Base-by-base conservation (phyloP, 2,329 filamentous ascomycete genomes). In the Fusarium pininemorale region DNA sequence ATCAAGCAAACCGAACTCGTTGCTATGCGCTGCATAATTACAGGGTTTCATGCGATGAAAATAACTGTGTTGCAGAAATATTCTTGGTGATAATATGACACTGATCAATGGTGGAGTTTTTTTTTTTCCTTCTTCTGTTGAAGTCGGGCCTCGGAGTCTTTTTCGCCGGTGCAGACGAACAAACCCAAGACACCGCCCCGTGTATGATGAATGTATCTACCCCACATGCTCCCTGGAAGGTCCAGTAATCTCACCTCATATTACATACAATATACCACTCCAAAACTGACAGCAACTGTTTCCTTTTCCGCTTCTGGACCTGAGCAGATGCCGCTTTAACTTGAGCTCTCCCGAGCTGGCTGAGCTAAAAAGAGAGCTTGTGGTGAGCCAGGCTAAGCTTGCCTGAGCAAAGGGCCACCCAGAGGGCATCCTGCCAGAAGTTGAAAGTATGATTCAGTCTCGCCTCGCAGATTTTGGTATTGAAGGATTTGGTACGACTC, bases 1-100 rank as follows among this genome's bases (percentile, higher is more conserved):
- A 78, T 68, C 50, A 76, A 76, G 54, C 78, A 81, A 24, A 78
- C 63, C 13, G 77, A 77, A 24, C 62, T 77, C 48, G 61, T 60
- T 54, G 63, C 73, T 35, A 66, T 53, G 53, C 75, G 77, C 55
- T 77, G 76, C 77, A 79, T 79, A 39, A 53, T 75, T 65, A 32
- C 42, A 45, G 54, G 38, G 30, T 26, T 20, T 30, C 30, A 18
- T 47, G 45, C 11, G 37, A 63, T 62, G 44, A 63, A 60, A 60
- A 42, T 28, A 28, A 28, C 30, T 61, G 45, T 56, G 37, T 50
- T 28, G 53, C 45, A 37, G 30, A 42, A 54, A 54, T 38, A 70
- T 65, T 63, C 15, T 65, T 62, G 18, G 16, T 47, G 22, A 30
- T 30, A 37, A 35, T 35, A 51, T 35, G 30, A 53, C 13, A 24